These are phyloP conservation scores for Fusarium sp. DNA, from an alignment of 2,329 filamentous ascomycete species.

Conservation along the genomic window DNA sequence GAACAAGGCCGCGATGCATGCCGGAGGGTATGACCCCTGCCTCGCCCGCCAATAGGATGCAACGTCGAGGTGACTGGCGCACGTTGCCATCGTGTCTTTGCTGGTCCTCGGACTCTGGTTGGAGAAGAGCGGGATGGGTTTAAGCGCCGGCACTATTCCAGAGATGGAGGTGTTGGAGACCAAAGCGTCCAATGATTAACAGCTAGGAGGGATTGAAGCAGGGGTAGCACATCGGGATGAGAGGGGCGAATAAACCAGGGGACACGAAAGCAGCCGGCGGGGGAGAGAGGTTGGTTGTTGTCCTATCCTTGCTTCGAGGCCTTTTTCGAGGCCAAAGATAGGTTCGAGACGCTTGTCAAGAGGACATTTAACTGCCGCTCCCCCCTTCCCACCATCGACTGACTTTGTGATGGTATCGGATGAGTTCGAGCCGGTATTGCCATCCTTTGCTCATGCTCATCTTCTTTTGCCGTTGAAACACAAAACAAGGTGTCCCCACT, in stretches of 20 bases:
- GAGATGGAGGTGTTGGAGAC: conserved; percentile 2
- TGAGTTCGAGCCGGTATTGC: conserved; percentile 25
- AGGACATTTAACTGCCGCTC: conserved; percentile 9
- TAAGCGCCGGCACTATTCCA: conserved; percentile 43
- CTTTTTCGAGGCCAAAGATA: background rate
- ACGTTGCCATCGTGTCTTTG: conserved; percentile 1
- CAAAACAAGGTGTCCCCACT: background rate
- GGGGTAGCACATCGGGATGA: conserved; percentile 10
- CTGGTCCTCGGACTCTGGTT: conserved; percentile 30
- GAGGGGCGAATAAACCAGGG: conserved; percentile 2
- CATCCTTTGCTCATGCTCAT: background rate
- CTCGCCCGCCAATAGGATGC: conserved; percentile 32
- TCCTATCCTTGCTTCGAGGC: background rate
- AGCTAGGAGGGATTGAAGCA: background rate
- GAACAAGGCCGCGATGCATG: conserved; percentile 28
- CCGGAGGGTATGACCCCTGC: conserved; percentile 36
- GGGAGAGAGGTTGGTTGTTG: conserved; percentile 11
- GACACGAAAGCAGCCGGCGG: conserved; percentile 1
- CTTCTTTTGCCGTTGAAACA: background rate
- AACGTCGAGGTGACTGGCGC: conserved; percentile 11
- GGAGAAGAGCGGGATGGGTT: conserved; percentile 19
- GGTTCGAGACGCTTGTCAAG: background rate
- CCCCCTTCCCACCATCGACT: conserved; percentile 20
- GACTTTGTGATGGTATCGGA: conserved; percentile 33
- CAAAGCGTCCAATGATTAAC: conserved; percentile 28